These are phyloP conservation scores for Collybiopsis luxurians DNA, from an alignment of 768 basidiomycete genomes.

Conservation along the genomic window DNA sequence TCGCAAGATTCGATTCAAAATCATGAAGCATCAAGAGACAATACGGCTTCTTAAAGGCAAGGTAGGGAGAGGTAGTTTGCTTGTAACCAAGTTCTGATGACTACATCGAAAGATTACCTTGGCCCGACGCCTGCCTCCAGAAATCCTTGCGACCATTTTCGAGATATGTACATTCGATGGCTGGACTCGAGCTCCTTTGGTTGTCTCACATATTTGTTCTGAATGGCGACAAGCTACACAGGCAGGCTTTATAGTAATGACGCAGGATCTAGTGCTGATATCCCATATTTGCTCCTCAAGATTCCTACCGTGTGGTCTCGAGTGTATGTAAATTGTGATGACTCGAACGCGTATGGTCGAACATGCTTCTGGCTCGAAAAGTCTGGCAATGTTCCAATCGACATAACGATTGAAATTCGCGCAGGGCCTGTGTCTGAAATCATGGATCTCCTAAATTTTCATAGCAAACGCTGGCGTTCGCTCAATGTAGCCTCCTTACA, in stretches of 20 bases:
- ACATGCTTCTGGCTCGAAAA: slow-evolving; percentile 51
- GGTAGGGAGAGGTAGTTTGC: no score
- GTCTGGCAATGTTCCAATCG: slow-evolving; percentile 39
- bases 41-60: slow-evolving; percentile 41
- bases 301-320: slow-evolving; percentile 56
- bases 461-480: slow-evolving; percentile 40
- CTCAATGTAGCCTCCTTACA: slow-evolving; percentile 38
- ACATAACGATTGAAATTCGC: slow-evolving; percentile 40
- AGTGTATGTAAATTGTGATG: slow-evolving; percentile 48
- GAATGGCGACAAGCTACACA: slow-evolving; percentile 54
- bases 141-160: slow-evolving; percentile 54
- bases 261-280: no score
- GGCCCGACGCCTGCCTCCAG: slow-evolving; percentile 52
- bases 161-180: slow-evolving; percentile 46
- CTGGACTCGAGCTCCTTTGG: slow-evolving; percentile 53
- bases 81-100: no score
- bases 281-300: slow-evolving; percentile 7
- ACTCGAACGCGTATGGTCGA: slow-evolving; percentile 36
- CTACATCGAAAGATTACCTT: slow-evolving; percentile 49
- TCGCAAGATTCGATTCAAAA: slow-evolving; percentile 40
- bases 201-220: slow-evolving; percentile 56
- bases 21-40: slow-evolving; percentile 36
- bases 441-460: slow-evolving; percentile 38
- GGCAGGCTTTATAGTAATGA: background rate
- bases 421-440: slow-evolving; percentile 27